Percentiles rank a stretch among this genome's conserved stretches.
These are phyloP conservation scores for Hericium coralloides DNA, from an alignment of 768 basidiomycete species.

Conservation along the genomic window DNA sequence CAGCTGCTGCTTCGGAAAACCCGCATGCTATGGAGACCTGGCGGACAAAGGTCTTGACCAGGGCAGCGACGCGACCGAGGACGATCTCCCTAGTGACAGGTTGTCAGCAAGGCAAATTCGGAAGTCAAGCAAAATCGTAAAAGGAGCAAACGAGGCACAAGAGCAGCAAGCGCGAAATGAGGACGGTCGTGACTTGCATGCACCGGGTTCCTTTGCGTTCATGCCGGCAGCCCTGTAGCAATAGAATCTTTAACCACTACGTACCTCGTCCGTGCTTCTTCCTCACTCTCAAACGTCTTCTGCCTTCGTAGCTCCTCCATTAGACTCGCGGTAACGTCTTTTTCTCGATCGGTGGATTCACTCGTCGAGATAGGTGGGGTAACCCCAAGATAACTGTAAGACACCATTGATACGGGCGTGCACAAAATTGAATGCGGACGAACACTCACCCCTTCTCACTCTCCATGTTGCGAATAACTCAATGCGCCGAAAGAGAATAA, in stretches of 20 bases:
- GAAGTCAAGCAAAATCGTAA: too few relatives aligned
- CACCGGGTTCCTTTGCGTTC: too few relatives aligned
- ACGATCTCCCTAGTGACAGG: conserved; percentile 71
- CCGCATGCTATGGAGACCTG: conserved; percentile 71
- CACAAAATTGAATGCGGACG: neutral
- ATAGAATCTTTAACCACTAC: neutral
- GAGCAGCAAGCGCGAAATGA: too few relatives aligned
- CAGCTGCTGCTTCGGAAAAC: conserved; percentile 80
- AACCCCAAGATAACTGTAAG: conserved; percentile 65
- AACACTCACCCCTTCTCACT: conserved; percentile 6
- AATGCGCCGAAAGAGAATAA: neutral
- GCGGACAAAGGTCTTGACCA: conserved; percentile 91
- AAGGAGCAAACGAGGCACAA: too few relatives aligned
- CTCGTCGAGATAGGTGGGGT: conserved; percentile 76
- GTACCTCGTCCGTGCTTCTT: conserved; percentile 82
- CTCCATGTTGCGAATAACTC: conserved; percentile 4
- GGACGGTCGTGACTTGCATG: too few relatives aligned
- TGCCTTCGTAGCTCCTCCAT: conserved; percentile 87
- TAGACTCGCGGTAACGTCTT: conserved; percentile 73
- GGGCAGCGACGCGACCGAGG: conserved; percentile 76
- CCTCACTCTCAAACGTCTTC: conserved; percentile 83
- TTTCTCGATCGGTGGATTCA: conserved; percentile 71
- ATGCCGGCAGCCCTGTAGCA: neutral
- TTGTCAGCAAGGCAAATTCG: neutral
- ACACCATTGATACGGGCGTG: neutral